Evolutionary conservation across 176 grass and related monocot genomes (phyloP), one percentile per base, ranked within the genome.

Genomic region (Avena sativa): DNA sequence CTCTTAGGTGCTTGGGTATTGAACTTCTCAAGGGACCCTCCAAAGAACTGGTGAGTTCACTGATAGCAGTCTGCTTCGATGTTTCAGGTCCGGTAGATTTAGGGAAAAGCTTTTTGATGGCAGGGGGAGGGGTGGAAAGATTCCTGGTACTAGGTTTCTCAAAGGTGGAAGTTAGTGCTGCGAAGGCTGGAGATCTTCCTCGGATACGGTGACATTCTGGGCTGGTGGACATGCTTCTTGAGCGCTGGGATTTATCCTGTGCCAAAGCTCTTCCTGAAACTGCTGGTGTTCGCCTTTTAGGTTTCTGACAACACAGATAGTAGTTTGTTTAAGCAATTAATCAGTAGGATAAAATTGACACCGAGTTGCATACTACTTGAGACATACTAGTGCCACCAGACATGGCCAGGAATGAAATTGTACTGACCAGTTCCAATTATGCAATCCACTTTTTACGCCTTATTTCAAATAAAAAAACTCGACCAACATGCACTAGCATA

Each of bases 191-290:
- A 85, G 90, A 99, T 79, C 87, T 93, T 51, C 97, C 97, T 83
- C 97, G 81, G 65, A 96, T 80, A 59, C 89, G 91, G 32, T 88
- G 90, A 44, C 94, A 87, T 34, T 99, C 97, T 2, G 97, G 97
- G 61, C 94, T 99, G 55, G 93, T 94, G 71, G 97, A 99, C 97
- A 99, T 99, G 91, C 97, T 99, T 92, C 97, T 91, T 28, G 92
- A 85, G 56, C 89, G 91, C 71, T 99, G 92, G 72, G 97, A 93
- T 87, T 89, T 96, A 80, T 94, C 97, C 86, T 93, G 87, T 82
- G 88, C 90, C 4, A 65, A 57, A 8, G 82, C 86, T 69, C 97
- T 92, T 74, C 97, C 89, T 68, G 81, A 84, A 83, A 94, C 86
- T 65, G 79, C 86, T 64, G 83, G 48, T 85, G 93, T 84, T 76